Conservation (phyloP, 352 stramenopile genomes). For the Pythium scleroteichum region DNA sequence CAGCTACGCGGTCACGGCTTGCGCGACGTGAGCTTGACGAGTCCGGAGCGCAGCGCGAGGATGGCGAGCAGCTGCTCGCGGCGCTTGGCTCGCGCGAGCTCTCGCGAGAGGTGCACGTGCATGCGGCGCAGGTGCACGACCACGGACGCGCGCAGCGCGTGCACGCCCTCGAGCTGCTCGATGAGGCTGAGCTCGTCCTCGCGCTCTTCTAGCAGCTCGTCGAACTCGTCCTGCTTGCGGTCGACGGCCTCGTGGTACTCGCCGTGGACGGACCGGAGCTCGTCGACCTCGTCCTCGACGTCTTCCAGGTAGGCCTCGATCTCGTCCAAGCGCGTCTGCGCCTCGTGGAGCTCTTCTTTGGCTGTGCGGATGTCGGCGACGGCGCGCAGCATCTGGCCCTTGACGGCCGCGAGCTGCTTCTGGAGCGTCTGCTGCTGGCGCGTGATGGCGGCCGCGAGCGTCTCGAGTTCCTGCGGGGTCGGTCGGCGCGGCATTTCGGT, state of each 20-base stretch:
- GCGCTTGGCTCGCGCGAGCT: slow-evolving; percentile 42
- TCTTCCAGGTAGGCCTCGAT: slow-evolving; percentile 65
- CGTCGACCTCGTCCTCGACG: slow-evolving; percentile 44
- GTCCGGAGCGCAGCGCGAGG: slow-evolving; percentile 46
- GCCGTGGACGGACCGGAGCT: slow-evolving; percentile 26
- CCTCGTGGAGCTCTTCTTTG: slow-evolving; percentile 56
- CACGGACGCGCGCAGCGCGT: slow-evolving; percentile 43
- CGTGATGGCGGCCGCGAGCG: slow-evolving; percentile 50
- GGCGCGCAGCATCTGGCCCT: slow-evolving; percentile 36
- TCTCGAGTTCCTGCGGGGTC: slow-evolving; percentile 40
- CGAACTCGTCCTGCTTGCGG: slow-evolving; percentile 44
- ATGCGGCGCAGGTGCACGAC: slow-evolving; percentile 45
- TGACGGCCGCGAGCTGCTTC: slow-evolving; percentile 40
- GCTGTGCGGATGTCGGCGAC: slow-evolving; percentile 45
- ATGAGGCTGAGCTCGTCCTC: slow-evolving; percentile 61
- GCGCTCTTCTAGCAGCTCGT: slow-evolving; percentile 64
- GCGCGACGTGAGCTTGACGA: slow-evolving; percentile 49
- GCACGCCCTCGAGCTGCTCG: slow-evolving; percentile 48
- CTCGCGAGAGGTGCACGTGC: slow-evolving; percentile 40
- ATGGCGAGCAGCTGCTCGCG: slow-evolving; percentile 57
- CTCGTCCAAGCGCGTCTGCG: slow-evolving; percentile 51
- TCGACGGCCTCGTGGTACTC: slow-evolving; percentile 6
- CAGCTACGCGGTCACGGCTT: slow-evolving; percentile 23
- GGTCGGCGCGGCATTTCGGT: slow-evolving; percentile 11
- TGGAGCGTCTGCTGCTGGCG: slow-evolving; percentile 43